phyloP scores from a whole-genome alignment of 352 stramenopile genomes.

The Lagenidium giganteum region DNA sequence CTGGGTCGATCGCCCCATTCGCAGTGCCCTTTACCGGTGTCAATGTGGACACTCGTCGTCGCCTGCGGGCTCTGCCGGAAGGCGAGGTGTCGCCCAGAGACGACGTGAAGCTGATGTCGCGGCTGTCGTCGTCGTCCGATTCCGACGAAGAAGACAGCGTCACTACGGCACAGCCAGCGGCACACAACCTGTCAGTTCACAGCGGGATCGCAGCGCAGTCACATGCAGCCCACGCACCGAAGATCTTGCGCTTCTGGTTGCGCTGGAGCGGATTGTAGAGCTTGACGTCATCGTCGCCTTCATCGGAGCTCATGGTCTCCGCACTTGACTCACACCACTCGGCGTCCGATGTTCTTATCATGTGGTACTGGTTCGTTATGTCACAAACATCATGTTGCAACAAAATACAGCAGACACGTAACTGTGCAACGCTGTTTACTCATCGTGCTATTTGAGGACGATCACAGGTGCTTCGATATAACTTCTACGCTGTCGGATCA shows the following conservation, averaged over 20 bases:
- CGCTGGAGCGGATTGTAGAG: slow-evolving; percentile 69
- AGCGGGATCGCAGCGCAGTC: background rate
- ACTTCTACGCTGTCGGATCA: no score
- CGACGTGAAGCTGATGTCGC: slow-evolving; percentile 1
- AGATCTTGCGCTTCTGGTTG: slow-evolving; percentile 57
- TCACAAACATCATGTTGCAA: no score
- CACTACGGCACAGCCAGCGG: slow-evolving; percentile 4
- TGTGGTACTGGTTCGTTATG: no score
- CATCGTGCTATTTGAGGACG: no score
- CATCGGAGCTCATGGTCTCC: slow-evolving; percentile 47
- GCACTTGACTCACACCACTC: no score
- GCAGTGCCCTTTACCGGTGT: no score
- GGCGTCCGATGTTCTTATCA: no score
- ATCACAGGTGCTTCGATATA: no score
- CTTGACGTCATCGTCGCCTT: slow-evolving; percentile 50
- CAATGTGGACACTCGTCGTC: no score
- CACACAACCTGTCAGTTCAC: background rate
- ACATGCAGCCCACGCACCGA: slow-evolving; percentile 27
- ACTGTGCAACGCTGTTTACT: no score
- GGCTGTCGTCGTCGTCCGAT: slow-evolving; percentile 10
- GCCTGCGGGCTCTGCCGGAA: background rate
- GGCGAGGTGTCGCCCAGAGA: slow-evolving; percentile 6
- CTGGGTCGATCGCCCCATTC: no score
- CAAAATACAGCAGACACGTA: no score
- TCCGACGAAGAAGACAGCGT: slow-evolving; percentile 18